Conservation (phyloP, 176 grass and related monocot species). For the Thinopyrum elongatum region DNA sequence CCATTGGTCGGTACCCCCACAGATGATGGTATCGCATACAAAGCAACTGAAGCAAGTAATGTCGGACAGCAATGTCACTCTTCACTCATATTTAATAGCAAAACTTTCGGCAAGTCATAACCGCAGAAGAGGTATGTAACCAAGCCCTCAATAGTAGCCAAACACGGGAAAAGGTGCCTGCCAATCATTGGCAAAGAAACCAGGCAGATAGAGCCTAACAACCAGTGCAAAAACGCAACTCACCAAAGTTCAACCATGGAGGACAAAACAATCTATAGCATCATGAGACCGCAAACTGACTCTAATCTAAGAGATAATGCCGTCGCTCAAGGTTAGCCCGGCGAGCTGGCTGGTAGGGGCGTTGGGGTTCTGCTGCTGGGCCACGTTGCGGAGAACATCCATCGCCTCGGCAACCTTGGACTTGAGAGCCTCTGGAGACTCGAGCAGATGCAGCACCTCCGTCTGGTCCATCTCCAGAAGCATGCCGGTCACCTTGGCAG, state of each 20-base stretch:
- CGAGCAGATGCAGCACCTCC: conserved; percentile 84
- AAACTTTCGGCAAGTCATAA: conserved; percentile 7
- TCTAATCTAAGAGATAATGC: conserved; percentile 45
- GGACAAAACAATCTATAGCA: conserved; percentile 5
- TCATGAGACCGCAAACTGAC: conserved; percentile 26
- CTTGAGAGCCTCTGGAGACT: conserved; percentile 84
- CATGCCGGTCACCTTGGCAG: conserved; percentile 88
- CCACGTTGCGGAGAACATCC: conserved; percentile 83
- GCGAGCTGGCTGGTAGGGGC: conserved; percentile 63
- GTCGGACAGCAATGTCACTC: not conserved
- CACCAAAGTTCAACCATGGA: conserved; percentile 28
- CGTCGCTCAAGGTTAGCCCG: conserved; percentile 54
- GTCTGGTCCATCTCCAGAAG: conserved; percentile 98
- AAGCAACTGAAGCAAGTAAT: no score
- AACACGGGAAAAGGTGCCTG: conserved; percentile 16
- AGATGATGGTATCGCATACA: not conserved
- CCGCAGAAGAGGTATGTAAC: not conserved
- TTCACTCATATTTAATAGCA: conserved; percentile 17
- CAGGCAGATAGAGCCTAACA: conserved; percentile 12
- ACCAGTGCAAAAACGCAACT: conserved; percentile 23
- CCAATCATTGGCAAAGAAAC: conserved; percentile 1
- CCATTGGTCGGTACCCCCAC: no score
- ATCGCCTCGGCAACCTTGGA: conserved; percentile 91
- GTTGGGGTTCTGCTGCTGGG: conserved; percentile 57
- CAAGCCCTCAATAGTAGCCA: conserved; percentile 7